Evolutionary conservation across 1,139 yeast genomes (phyloP).

Genomic region (Kodamaea anthophila): DNA sequence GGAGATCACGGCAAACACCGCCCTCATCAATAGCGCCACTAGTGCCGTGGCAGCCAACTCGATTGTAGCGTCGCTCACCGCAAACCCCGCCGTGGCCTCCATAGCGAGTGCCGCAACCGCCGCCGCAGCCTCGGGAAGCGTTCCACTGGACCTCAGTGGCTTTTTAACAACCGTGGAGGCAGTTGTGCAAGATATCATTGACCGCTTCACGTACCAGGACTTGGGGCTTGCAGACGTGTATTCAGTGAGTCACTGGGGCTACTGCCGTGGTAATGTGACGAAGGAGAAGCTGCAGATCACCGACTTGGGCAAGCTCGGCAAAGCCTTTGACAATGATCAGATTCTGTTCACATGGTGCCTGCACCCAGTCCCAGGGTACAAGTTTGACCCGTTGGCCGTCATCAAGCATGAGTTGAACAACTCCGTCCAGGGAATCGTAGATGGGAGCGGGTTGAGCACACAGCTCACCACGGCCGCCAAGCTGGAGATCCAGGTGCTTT

Average conservation of each 20-base stretch:
- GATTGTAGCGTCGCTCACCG: background rate
- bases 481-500: constrained; percentile 23
- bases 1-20: background rate
- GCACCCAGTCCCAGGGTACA: constrained; percentile 39
- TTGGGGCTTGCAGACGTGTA: constrained; percentile 58
- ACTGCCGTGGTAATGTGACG: constrained; percentile 50
- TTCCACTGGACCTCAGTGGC: constrained; percentile 16
- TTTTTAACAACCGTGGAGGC: constrained; percentile 42
- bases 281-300: constrained; percentile 1
- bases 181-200: constrained; percentile 12
- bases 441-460: constrained; percentile 16
- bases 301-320: constrained; percentile 10
- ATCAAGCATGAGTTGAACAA: constrained; percentile 36
- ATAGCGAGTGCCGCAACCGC: constrained; percentile 5
- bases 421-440: constrained; percentile 21
- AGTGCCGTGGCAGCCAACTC: constrained; percentile 4
- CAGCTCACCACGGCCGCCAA: constrained; percentile 15
- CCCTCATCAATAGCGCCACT: constrained; percentile 3
- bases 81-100: constrained; percentile 1
- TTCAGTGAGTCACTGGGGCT: constrained; percentile 66
- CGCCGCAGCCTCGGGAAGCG: constrained; percentile 2
- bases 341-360: constrained; percentile 53
- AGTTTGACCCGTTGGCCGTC: constrained; percentile 48
- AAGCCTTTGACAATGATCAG: constrained; percentile 28
- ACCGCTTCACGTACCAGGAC: constrained; percentile 14